Conservation (phyloP, 2,329 filamentous ascomycete species). For the Rasamsonia emersonii region DNA sequence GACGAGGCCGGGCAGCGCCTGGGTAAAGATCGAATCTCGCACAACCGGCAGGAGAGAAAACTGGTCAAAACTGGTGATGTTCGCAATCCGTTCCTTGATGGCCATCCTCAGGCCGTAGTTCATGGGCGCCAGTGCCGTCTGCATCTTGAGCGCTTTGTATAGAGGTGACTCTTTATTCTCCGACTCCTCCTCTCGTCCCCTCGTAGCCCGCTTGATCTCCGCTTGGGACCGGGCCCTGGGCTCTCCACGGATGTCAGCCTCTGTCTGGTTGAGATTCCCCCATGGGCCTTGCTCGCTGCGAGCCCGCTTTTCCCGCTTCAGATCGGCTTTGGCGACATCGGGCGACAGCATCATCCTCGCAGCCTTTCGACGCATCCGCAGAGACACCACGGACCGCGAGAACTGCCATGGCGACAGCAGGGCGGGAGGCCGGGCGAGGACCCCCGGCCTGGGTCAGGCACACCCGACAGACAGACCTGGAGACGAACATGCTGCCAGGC, state of each 20-base stretch:
- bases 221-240: slow-evolving; percentile 30
- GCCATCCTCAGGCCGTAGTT: slow-evolving; percentile 61
- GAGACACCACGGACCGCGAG: slow-evolving; percentile 23
- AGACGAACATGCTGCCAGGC: slow-evolving; percentile 5
- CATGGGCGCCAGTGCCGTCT: slow-evolving; percentile 65
- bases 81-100: slow-evolving; percentile 53
- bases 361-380: slow-evolving; percentile 23
- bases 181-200: slow-evolving; percentile 24
- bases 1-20: slow-evolving; percentile 65
- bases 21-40: slow-evolving; percentile 60
- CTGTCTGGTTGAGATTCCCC: slow-evolving; percentile 50
- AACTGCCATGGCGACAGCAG: slow-evolving; percentile 17
- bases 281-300: slow-evolving; percentile 46
- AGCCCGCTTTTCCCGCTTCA: slow-evolving; percentile 28
- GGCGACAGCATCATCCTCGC: slow-evolving; percentile 27
- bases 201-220: slow-evolving; percentile 34
- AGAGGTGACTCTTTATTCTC: slow-evolving; percentile 42
- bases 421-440: slow-evolving; percentile 8
- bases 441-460: slow-evolving; percentile 21
- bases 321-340: slow-evolving; percentile 24
- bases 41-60: slow-evolving; percentile 67
- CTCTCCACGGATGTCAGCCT: slow-evolving; percentile 36
- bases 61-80: slow-evolving; percentile 70
- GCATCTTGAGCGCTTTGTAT: slow-evolving; percentile 90
- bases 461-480: slow-evolving; percentile 22